These are phyloP conservation scores for Antitrichia curtipendula DNA, from an alignment of 225 moss, liverwort and hornwort genomes.

Conservation along the genomic window DNA sequence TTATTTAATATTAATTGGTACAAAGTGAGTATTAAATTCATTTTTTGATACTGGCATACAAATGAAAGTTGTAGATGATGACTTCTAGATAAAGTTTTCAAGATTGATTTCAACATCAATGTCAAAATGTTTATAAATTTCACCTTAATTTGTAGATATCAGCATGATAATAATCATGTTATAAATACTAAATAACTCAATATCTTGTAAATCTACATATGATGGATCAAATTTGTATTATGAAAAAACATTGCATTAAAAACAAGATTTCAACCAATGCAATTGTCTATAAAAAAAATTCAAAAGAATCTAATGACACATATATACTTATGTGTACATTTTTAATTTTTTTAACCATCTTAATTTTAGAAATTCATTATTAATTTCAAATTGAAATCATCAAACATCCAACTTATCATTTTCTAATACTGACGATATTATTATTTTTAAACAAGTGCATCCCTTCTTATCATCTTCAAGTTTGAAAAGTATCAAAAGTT, in stretches of 20 bases:
- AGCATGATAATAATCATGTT: too few relatives aligned
- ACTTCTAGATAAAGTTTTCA: too few relatives aligned
- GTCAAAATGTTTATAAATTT: too few relatives aligned
- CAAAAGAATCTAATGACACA: not conserved
- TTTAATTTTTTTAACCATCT: not conserved
- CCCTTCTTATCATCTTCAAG: not conserved
- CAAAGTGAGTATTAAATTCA: not conserved
- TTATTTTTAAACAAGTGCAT: not conserved
- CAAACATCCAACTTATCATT: not conserved
- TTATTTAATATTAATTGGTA: not conserved
- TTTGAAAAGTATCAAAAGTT: not conserved
- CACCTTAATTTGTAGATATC: too few relatives aligned
- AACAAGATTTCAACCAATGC: not conserved
- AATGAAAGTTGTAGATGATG: too few relatives aligned
- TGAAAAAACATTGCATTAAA: not conserved
- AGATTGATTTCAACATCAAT: too few relatives aligned
- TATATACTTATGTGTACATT: not conserved
- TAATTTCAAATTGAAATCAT: not conserved
- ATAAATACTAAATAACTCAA: too few relatives aligned
- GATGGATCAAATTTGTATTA: not conserved
- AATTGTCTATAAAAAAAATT: not conserved
- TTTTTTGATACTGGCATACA: not conserved
- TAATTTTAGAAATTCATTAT: not conserved
- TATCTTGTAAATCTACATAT: not conserved
- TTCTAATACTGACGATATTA: not conserved